Percentiles rank a stretch among this genome's conserved stretches.
Conservation (phyloP, 192 early-diverging fungal genomes). For the Coemansia sp. region DNA sequence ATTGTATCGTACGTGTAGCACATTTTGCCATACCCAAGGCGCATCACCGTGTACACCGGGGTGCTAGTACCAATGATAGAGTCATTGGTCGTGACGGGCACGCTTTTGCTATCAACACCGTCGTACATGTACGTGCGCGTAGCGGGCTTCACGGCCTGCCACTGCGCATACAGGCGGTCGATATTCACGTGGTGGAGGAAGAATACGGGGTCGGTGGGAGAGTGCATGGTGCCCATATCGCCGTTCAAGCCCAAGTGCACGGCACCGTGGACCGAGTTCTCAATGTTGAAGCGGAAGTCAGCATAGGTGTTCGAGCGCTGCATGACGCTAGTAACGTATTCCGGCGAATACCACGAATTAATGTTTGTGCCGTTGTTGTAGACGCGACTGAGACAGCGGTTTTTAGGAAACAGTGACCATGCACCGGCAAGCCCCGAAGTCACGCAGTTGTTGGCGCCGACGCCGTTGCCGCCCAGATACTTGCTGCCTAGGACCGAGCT, state of each 20-base stretch:
- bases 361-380: conserved; percentile 30
- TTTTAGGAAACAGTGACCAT: conserved; percentile 26
- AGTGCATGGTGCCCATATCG: conserved; percentile 55
- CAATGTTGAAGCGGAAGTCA: conserved; percentile 32
- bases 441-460: conserved; percentile 28
- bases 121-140: conserved; percentile 43
- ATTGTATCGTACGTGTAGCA: conserved; percentile 55
- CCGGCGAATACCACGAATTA: conserved; percentile 35
- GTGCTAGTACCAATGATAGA: conserved; percentile 12
- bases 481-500: conserved; percentile 27
- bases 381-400: conserved; percentile 37
- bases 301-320: conserved; percentile 32
- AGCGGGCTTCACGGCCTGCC: conserved; percentile 52
- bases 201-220: conserved; percentile 60
- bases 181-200: conserved; percentile 63
- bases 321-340: conserved; percentile 36
- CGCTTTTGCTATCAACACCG: conserved; percentile 17
- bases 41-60: conserved; percentile 39
- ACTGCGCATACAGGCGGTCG: conserved; percentile 55
- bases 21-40: conserved; percentile 38
- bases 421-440: conserved; percentile 11
- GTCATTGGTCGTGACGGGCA: conserved; percentile 12
- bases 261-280: conserved; percentile 48
- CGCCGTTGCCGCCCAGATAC: conserved; percentile 51
- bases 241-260: conserved; percentile 48